Evolutionary conservation across 345 rosid species (phyloP).

Genomic region (Physaria fendleri): DNA sequence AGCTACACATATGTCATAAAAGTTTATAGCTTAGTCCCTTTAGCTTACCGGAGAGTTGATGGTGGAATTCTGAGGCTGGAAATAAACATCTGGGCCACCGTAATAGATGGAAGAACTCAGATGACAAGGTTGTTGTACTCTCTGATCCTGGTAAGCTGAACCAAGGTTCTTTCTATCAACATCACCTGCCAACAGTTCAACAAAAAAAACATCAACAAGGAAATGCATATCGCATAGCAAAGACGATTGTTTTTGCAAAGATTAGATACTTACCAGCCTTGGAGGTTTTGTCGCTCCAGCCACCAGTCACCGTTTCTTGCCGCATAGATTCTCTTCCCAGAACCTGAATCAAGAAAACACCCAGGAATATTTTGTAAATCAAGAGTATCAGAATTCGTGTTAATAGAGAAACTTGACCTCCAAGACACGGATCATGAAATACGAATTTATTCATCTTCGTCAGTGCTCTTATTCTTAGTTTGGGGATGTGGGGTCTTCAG

Average conservation of each 20-base stretch:
- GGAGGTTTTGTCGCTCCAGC: constrained; percentile 38
- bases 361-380: neutral
- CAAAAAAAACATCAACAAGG: neutral
- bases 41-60: constrained; percentile 40
- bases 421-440: constrained; percentile 16
- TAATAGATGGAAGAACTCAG: constrained; percentile 80
- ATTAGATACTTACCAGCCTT: constrained; percentile 25
- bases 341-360: constrained; percentile 34
- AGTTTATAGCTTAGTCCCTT: neutral
- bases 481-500: constrained; percentile 18
- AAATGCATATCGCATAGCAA: neutral
- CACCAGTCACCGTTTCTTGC: constrained; percentile 35
- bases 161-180: constrained; percentile 25
- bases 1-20: neutral
- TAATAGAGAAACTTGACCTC: constrained; percentile 5
- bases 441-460: neutral
- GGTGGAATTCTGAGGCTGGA: constrained; percentile 38
- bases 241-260: neutral
- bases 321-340: constrained; percentile 48
- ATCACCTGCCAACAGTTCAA: constrained; percentile 26
- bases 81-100: constrained; percentile 68
- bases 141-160: constrained; percentile 49
- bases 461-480: neutral
- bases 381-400: neutral
- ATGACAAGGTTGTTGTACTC: constrained; percentile 63